Base-by-base conservation (phyloP, 768 basidiomycete genomes). In the Tricholoma furcatifolium region DNA sequence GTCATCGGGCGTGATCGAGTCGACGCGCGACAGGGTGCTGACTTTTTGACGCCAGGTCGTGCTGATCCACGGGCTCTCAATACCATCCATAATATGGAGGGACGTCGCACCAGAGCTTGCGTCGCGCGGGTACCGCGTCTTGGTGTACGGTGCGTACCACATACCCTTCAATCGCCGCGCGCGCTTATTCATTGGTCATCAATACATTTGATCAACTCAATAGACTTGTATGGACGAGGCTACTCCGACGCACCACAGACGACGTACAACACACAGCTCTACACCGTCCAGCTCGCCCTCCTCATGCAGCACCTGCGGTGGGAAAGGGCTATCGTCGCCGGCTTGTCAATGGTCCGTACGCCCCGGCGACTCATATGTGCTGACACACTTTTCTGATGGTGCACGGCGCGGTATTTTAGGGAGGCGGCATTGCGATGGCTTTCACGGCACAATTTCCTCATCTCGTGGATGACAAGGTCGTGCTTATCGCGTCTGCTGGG, bases 141-240 rank as follows among this genome's bases (percentile, higher is more conserved):
- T 93, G 21, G 73, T 90, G 6, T 93, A 90, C 57, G 88, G 88
- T 88, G 38, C 57, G 54, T 40, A 14, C 15, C 23, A 27, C 27
- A 3, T 12, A 12, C 12, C 14, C 23, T 38, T 15, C 36, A 21
- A 51, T 21, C 43, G 23, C 24, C 27, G 21, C 15, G 27, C 30
- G 41, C 21, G 31, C 44, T 51, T 18, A 45, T 24, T 4, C 27
- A n/a, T 15, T 21, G n/a, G 7, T 45, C 17, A 14, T 54, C 11
- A 6, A 39, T 49, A 1, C n/a, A n/a, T n/a, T 18, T 18, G 24
- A 17, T 10, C 30, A n/a, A 14, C 35, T 10, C 30, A n/a, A 14
- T 30, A 90, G 90, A 93, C 70, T 73, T 91, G 17, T 91, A 89
- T 54, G 91, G 89, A 11, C 79, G 90, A 35, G 90, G 90, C 4